These are phyloP conservation scores for Kwoniella europaea DNA, from an alignment of 768 basidiomycete species.

Conservation along the genomic window DNA sequence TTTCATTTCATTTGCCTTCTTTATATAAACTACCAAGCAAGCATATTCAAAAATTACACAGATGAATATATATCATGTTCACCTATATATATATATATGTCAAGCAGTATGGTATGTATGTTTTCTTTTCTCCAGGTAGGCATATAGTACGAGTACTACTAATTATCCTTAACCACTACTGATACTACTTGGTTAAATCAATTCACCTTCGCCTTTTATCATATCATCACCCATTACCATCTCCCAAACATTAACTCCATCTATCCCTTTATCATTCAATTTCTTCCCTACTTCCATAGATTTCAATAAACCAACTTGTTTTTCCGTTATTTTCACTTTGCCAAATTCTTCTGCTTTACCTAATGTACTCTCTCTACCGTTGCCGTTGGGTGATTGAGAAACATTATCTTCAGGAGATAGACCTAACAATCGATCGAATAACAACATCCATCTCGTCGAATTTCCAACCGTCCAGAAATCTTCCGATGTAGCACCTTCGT, in stretches of 20 bases:
- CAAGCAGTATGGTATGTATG: too few relatives aligned
- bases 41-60: neutral
- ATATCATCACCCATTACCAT: conserved; percentile 56
- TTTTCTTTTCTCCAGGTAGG: too few relatives aligned
- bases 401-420: conserved; percentile 15
- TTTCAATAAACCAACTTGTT: conserved; percentile 34
- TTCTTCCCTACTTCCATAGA: conserved; percentile 37
- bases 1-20: neutral
- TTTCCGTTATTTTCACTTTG: conserved; percentile 5
- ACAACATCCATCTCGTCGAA: conserved; percentile 51
- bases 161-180: neutral
- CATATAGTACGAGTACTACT: too few relatives aligned
- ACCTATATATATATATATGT: neutral
- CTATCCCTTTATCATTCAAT: conserved; percentile 25
- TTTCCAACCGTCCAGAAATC: conserved; percentile 58
- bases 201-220: conserved; percentile 46
- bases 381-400: neutral
- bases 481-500: conserved; percentile 45
- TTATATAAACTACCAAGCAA: neutral
- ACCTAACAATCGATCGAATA: conserved; percentile 37
- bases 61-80: too few relatives aligned
- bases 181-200: conserved; percentile 21
- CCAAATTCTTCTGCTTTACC: neutral
- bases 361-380: conserved; percentile 3
- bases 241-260: conserved; percentile 51